Evolutionary conservation across 2,329 filamentous ascomycete species (phyloP), one percentile per base, ranked within the genome.

Genomic region (Neurospora crassa): DNA sequence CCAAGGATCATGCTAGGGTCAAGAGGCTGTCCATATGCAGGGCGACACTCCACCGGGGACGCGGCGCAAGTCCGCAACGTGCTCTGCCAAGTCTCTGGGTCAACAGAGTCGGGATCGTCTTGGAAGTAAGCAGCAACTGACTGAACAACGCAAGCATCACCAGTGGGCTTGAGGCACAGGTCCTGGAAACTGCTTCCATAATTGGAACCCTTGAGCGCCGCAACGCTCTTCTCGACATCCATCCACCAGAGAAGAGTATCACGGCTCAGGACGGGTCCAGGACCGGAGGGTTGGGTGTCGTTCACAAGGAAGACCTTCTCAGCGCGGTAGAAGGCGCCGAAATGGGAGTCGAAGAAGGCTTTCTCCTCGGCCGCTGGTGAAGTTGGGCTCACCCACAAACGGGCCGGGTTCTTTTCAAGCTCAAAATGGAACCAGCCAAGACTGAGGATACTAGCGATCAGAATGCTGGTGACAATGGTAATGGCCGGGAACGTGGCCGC

Each of bases 221-320:
- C 86, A 43, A 98, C 89, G 68, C 90, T 90, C 75, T 89, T 88
- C 79, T 99, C 96, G 1, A 98, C 90, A 73, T 90, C 92, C 78
- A 96, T 92, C 96, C 95, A 98, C 96, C 96, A 99, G 37, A 86
- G 84, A 11, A 99, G 84, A 0, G 92, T 97, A 10, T 97, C 93
- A 75, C 96, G 96, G 79, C 88, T 94, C 71, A 99, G 82, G 1
- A 98, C 93, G 0, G 93, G 92, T 0, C 91, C 90, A 2, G 89
- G 86, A 0, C 88, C 88, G 2, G 85, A 84, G 2, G 85, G 77
- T 0, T 86, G 79, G 0, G 90, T 94, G 75, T 97, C 94, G 74
- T 98, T 99, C 73, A 98, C 93, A 16, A 99, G 81, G 80, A 99
- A 99, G 0, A 90, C 89, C 81, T 99, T 96, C 80, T 99, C 92